Evolutionary conservation across 139 green algal genomes (phyloP).

Genomic region (Diplosphaera chodatii): DNA sequence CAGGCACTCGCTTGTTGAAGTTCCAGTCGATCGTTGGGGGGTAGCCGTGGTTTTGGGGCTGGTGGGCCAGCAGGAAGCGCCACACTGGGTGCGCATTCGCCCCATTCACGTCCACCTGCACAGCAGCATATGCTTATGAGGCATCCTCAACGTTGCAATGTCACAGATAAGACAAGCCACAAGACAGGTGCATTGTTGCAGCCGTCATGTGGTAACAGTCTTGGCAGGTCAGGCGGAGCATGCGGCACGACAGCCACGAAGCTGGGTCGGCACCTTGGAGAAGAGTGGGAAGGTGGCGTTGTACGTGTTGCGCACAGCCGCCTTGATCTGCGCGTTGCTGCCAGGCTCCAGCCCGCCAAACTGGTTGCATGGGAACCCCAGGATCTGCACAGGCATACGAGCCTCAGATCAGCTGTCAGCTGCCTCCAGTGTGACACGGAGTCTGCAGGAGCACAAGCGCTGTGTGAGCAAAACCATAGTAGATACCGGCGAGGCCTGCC

Average conservation of each 20-base stretch:
- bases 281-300: constrained; percentile 4
- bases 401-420: no score
- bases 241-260: no score
- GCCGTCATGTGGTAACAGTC: no score
- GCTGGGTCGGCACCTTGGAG: background rate
- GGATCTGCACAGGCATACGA: no score
- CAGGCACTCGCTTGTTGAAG: background rate
- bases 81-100: constrained; percentile 46
- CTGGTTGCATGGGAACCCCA: no score
- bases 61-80: constrained; percentile 36
- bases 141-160: no score
- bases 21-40: background rate
- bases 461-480: background rate
- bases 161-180: no score
- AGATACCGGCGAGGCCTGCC: constrained; percentile 12
- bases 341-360: constrained; percentile 49
- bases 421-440: no score
- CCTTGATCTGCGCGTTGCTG: constrained; percentile 43
- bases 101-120: constrained; percentile 68
- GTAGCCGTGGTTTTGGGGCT: background rate
- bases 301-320: constrained; percentile 38
- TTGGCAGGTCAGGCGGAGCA: no score
- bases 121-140: no score
- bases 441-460: background rate
- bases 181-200: no score